Evolutionary conservation across 768 basidiomycete genomes (phyloP), one percentile per base, ranked within the genome.

Genomic region (Tylopilus sp.): DNA sequence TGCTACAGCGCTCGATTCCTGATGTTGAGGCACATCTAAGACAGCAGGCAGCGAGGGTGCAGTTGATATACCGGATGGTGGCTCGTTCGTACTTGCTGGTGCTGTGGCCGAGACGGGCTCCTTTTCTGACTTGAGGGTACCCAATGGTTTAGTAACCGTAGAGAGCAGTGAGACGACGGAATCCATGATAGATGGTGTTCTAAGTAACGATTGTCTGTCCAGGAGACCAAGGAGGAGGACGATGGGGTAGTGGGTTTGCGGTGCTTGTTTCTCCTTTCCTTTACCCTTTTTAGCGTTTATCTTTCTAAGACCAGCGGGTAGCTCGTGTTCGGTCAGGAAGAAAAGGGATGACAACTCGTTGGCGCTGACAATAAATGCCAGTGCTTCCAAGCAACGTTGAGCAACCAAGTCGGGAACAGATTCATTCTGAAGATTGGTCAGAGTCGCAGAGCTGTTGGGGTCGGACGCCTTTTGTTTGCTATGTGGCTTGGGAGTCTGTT

Each of bases 301-400:
- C 59, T 84, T 82, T 57, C 84, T 83, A 16, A 95, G 78, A 41
- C 88, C 87, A n/a, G 78, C 78, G 7, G 89, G 86, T 30, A 93
- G 76, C 59, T 99, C 97, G 59, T 98, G 93, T 70, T 99, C 97
- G 1, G 86, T 90, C 54, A 99, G 78, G 83, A 99, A 98, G 79
- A 95, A 98, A 17, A 92, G 71, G 1, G 94, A 88, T 1, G 91
- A 89, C 17, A 81, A 69, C 54, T 92, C 87, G 66, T 97, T 98
- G 22, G 84, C 78, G 52, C 77, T 81, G 67, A 97, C 94, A 58
- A 98, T 92, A 66, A 83, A 91, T 0, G 84, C 84, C 63, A 99
- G 74, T 3, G 89, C 90, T 65, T 99, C 97, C 16, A 99, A 79
- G 61, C 92, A 96, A 26, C 96, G 86, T 66, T 98, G 94, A 14